Evolutionary conservation across 441 rosid species (phyloP), one percentile per base, ranked within the genome.

Genomic region (Brassica hybrid): DNA sequence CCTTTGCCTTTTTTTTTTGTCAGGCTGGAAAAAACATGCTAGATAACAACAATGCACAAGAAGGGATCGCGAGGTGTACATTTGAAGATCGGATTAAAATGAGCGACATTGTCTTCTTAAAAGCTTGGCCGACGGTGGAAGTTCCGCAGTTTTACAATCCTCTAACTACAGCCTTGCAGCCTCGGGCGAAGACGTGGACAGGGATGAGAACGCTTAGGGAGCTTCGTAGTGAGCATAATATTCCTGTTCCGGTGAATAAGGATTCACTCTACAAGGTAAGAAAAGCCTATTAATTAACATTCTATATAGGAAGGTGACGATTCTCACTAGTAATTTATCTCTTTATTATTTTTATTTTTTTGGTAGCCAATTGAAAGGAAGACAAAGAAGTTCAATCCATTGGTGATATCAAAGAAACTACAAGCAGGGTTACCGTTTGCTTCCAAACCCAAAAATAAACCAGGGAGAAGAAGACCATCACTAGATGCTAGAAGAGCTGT

Each of bases 171-270:
- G 90, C 96, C 2, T 85, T 95, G 87, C 98, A 90, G 74, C 94
- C 99, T 73, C 96, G 86, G 48, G 83, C 83, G 58, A 76, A 82
- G 83, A 83, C 85, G 7, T 93, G 98, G 98, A 87, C 80, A 84
- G 98, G 99, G 69, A 95, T 95, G 98, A 95, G 88, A 90, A 90
- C 98, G 18, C 75, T 95, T 30, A 87, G 91, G 5, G 87, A 95
- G 71, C 88, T 93, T 82, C 89, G 97, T 80, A 89, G 88, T 70
- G 95, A 95, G 67, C 75, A 85, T 36, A 81, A 84, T 79, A 77
- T 93, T 76, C 83, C 92, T n/a, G 19, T 91, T 82, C 96, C 97
- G 21, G 86, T 90, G 57, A 93, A 91, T 79, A 93, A 87, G 85
- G 97, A 95, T 80, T 91, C 98, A 1, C 83, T 88, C 14, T 95